Evolutionary conservation across 2,329 filamentous ascomycete genomes (phyloP).

Genomic region (Stagonosporopsis chrysanthemi): DNA sequence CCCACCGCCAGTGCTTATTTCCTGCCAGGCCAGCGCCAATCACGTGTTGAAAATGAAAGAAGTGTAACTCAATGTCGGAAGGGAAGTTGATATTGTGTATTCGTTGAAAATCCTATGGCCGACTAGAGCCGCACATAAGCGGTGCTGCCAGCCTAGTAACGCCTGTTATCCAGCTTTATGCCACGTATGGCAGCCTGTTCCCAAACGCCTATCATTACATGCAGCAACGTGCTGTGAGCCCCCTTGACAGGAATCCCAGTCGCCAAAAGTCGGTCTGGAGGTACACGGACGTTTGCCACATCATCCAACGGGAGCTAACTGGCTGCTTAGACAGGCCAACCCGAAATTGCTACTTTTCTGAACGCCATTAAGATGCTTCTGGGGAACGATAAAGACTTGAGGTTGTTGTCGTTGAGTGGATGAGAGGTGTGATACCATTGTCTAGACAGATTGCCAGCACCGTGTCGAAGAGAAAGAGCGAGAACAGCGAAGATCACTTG

Average conservation of each 20-base stretch:
- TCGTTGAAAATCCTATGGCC: background rate
- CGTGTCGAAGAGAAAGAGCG: constrained; percentile 1
- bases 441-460: constrained; percentile 23
- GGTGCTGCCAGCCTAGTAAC: constrained; percentile 10
- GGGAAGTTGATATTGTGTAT: constrained; percentile 3
- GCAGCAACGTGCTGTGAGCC: constrained; percentile 9
- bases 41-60: constrained; percentile 1
- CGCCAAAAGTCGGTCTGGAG: constrained; percentile 5
- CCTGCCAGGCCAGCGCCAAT: background rate
- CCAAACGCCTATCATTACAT: constrained; percentile 24
- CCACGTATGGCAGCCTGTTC: constrained; percentile 8
- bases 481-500: constrained; percentile 19
- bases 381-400: background rate
- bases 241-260: background rate
- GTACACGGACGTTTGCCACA: constrained; percentile 1
- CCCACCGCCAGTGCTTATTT: constrained; percentile 13
- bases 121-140: constrained; percentile 11
- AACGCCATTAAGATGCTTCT: constrained; percentile 31
- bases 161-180: constrained; percentile 21
- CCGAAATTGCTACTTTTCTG: constrained; percentile 17
- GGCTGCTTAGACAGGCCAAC: constrained; percentile 20
- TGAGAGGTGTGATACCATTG: background rate
- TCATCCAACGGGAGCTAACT: constrained; percentile 18
- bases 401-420: constrained; percentile 4
- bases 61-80: background rate